phyloP scores from a whole-genome alignment of 73 alveolate genomes.

The Paramecium caudatum region DNA sequence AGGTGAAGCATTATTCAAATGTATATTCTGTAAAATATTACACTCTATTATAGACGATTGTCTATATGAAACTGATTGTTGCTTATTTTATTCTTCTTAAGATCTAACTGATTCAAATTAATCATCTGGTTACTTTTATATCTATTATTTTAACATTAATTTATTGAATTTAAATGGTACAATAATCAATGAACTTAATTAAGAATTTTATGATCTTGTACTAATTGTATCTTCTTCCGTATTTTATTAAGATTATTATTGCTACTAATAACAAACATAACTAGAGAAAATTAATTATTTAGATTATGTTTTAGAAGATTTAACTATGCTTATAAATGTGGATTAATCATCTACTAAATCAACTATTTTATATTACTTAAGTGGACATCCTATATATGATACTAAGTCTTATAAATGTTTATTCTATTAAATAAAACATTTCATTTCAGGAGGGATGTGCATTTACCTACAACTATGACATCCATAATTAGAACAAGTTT shows the following conservation, averaged over 20 bases:
- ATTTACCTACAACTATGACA: not conserved
- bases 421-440: not conserved
- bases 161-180: slow-evolving; percentile 54
- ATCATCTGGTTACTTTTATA: slow-evolving; percentile 35
- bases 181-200: not conserved
- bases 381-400: slow-evolving; percentile 11
- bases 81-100: not conserved
- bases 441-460: slow-evolving; percentile 33
- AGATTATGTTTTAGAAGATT: not conserved
- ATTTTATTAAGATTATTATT: not conserved
- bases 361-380: not conserved
- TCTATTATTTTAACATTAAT: not conserved
- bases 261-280: not conserved
- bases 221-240: slow-evolving; percentile 25
- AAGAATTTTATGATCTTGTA: not conserved
- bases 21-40: slow-evolving; percentile 8
- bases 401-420: slow-evolving; percentile 43
- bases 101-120: not conserved
- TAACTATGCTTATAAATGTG: not conserved
- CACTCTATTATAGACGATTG: not conserved
- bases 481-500: not conserved
- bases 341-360: not conserved
- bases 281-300: not conserved
- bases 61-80: not conserved
- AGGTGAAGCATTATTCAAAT: not conserved